Percentiles rank a stretch among this genome's conserved stretches.
Conservation (phyloP, 805 yeast species). For the Middelhovenomyces tepae region DNA sequence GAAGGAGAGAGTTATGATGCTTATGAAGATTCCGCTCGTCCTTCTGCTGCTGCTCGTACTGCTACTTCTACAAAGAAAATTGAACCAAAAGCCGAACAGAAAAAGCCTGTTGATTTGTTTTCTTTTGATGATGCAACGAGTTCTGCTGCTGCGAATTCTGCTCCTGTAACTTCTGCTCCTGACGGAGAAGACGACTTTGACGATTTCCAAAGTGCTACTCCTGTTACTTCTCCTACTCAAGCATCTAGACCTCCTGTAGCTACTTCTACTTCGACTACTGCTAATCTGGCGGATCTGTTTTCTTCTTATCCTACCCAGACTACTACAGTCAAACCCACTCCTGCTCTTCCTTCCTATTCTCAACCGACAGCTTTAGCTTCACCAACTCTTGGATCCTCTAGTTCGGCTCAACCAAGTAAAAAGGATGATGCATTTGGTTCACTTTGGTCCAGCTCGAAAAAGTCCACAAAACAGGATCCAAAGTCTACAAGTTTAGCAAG, state of each 20-base stretch:
- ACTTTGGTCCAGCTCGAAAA: constrained; percentile 28
- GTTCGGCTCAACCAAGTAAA: constrained; percentile 13
- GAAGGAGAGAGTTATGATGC: constrained; percentile 8
- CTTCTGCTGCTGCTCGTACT: constrained; percentile 6
- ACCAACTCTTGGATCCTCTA: constrained; percentile 11
- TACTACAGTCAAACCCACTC: constrained; percentile 7
- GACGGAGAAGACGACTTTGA: constrained; percentile 55
- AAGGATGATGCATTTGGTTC: constrained; percentile 32
- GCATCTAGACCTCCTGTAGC: constrained; percentile 16
- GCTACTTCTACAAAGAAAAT: constrained; percentile 9
- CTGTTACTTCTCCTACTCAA: constrained; percentile 23
- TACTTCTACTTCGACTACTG: constrained; percentile 20
- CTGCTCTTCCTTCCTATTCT: constrained; percentile 9
- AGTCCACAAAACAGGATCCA: too few relatives aligned
- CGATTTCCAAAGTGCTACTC: constrained; percentile 57
- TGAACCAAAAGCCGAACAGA: constrained; percentile 5
- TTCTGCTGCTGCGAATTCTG: constrained; percentile 17
- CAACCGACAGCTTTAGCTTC: constrained; percentile 10
- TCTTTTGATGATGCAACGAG: constrained; percentile 21
- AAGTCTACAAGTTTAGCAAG: constrained; percentile 13
- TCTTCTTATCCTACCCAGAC: constrained; percentile 10
- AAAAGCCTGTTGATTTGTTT: constrained; percentile 15
- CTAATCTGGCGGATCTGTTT: constrained; percentile 17
- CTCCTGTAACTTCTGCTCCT: constrained; percentile 20
- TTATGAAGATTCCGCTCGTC: background rate